Base-by-base conservation (phyloP, 2,329 filamentous ascomycete species). In the Leptographium radiaticola region DNA sequence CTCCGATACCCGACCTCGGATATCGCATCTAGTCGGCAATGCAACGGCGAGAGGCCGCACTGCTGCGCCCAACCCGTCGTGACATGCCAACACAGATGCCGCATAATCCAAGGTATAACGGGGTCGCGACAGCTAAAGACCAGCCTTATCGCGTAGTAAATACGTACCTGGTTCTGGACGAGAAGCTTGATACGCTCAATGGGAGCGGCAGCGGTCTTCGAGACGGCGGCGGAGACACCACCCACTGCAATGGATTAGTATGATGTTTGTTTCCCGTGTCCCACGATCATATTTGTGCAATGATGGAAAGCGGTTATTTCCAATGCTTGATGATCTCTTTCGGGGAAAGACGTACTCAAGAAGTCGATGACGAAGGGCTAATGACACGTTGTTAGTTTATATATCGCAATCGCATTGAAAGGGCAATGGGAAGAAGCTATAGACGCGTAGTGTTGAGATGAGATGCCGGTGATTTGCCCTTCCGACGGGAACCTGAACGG, bases 111-210 rank as follows among this genome's bases (percentile, higher is more conserved):
- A 34, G 30, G 16, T 15, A 11, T 33, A 16, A 33, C 30, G 45
- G 9, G 31, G 43, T 9, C 31, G 40, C 40, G 9, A 43, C 6
- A 43, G 40, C 16, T 43, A 6, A 16, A 25, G 25, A 25, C 25
- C 25, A 25, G 25, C 25, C 30, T 31, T 33, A 46, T 47, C 16
- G 31, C 30, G 4, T 30, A 36, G 31, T 11, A 25, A 38, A 18
- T 16, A 80, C 89, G 64, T 83, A 95, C 90, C 87, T 98, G 93
- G 82, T 98, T 98, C 84, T 98, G 93, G 80, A 98, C 94, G 71
- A 98, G 88, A 72, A 98, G 93, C 90, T 98, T 98, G 79, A 98
- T 86, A 89, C 93, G 93, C 90, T 98, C 93, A 68, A 98, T 98
- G 77, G 93, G 93, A 78, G 93, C 93, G 72, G 93, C 93, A 71